Conservation (phyloP, 2,329 filamentous ascomycete species). For the Capronia coronata region DNA sequence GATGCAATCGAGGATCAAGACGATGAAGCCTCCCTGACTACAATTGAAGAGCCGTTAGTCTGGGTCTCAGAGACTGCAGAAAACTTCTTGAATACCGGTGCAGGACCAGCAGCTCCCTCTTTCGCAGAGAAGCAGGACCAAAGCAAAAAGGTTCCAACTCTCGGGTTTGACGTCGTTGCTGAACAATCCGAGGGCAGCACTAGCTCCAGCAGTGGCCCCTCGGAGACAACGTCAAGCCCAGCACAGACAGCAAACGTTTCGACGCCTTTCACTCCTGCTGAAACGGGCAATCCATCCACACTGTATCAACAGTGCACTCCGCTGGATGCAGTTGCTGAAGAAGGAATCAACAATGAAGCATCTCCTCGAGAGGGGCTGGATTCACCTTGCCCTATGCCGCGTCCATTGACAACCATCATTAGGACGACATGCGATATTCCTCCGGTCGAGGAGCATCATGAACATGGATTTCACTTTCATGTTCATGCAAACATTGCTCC, state of each 20-base stretch:
- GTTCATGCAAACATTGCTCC: background rate
- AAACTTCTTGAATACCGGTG: background rate
- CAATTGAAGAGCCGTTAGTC: background rate
- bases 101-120: background rate
- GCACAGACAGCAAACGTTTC: background rate
- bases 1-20: background rate
- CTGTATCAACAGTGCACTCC: background rate
- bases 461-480: too few species aligned
- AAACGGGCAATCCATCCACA: background rate
- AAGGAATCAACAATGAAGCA: background rate
- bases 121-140: background rate
- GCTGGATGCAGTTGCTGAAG: background rate
- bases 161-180: background rate
- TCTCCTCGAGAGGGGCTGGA: background rate
- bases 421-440: background rate
- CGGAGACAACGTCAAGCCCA: background rate
- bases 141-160: too few species aligned
- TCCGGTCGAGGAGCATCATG: too few species aligned
- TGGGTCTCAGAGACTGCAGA: background rate
- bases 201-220: background rate
- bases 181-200: background rate
- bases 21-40: background rate
- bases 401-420: background rate
- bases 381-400: background rate
- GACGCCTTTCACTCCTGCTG: background rate